Evolutionary conservation across 2,329 filamentous ascomycete genomes (phyloP).

Genomic region (Penicillium aurantiogriseum): DNA sequence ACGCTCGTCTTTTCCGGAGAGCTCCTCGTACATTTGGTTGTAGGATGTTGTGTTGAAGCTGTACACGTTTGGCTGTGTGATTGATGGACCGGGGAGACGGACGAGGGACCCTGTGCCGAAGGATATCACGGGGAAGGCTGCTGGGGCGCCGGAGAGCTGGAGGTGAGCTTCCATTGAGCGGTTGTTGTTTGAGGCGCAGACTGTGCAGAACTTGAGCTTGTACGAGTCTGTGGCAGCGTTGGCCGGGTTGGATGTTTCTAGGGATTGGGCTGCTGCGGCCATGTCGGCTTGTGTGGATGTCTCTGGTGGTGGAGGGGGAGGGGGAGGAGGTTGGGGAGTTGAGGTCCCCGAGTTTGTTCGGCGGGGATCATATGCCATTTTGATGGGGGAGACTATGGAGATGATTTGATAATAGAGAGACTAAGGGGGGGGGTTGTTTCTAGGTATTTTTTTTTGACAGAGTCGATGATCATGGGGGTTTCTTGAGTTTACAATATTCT

Average conservation of each 20-base stretch:
- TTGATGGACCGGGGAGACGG: conserved; percentile 84
- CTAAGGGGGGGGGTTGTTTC: conserved; percentile 8
- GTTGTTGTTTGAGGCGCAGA: conserved; percentile 99
- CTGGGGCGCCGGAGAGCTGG: conserved; percentile 76
- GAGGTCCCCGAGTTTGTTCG: conserved; percentile 49
- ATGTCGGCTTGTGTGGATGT: conserved; percentile 26
- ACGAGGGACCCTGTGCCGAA: conserved; percentile 96
- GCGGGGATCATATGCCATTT: conserved; percentile 53
- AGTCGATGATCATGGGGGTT: conserved; percentile 34
- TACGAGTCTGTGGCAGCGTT: conserved; percentile 56
- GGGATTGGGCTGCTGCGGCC: conserved; percentile 10
- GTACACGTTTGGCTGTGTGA: conserved; percentile 94
- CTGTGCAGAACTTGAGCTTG: conserved; percentile 95
- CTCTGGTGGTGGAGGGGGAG: conserved; percentile 49
- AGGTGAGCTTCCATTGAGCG: conserved; percentile 99
- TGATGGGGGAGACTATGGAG: conserved; percentile 21
- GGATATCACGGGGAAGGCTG: conserved; percentile 91
- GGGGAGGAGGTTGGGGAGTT: conserved; percentile 46
- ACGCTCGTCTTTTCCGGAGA: conserved; percentile 78
- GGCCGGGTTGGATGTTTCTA: conserved; percentile 10
- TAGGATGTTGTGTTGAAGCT: conserved; percentile 97
- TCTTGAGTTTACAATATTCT: conserved; percentile 35
- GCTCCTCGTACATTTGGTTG: conserved; percentile 88
- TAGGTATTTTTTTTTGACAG: conserved; percentile 4
- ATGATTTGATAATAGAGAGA: conserved; percentile 10